Percentiles rank a stretch among this genome's conserved stretches.
phyloP scores from a whole-genome alignment of 345 rosid species.

The Nephelium lappaceum region DNA sequence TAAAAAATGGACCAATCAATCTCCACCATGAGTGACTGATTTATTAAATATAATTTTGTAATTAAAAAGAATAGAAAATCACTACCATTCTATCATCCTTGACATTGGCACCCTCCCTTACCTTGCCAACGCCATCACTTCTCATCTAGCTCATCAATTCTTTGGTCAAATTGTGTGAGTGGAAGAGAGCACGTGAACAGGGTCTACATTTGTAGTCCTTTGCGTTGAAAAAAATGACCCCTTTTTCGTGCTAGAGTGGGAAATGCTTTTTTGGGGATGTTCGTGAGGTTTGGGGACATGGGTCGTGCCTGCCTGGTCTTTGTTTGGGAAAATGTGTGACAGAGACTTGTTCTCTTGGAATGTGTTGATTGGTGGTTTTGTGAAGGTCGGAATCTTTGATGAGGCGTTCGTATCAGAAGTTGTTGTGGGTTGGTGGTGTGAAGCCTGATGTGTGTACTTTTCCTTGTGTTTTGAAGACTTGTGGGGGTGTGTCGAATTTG shows the following conservation, averaged over 20 bases:
- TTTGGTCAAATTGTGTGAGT: conserved; percentile 71
- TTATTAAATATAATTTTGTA: too few species aligned
- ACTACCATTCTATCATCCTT: too few species aligned
- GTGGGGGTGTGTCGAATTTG: conserved; percentile 72
- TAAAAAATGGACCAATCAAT: too few species aligned
- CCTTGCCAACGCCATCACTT: too few species aligned
- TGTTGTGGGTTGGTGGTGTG: conserved; percentile 78
- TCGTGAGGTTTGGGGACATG: conserved; percentile 81
- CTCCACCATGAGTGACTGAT: too few species aligned
- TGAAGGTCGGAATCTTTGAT: conserved; percentile 76
- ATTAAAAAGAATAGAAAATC: too few species aligned
- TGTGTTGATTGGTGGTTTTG: conserved; percentile 83
- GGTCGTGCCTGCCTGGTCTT: conserved; percentile 81
- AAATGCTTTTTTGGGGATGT: conserved; percentile 76
- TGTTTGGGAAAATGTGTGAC: conserved; percentile 78
- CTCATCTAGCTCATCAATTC: conserved; percentile 7
- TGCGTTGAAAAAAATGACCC: conserved; percentile 40
- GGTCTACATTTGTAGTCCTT: conserved; percentile 51
- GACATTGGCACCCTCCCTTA: too few species aligned
- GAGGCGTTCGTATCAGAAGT: conserved; percentile 89
- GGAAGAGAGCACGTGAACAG: conserved; percentile 59
- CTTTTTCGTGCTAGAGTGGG: conserved; percentile 66
- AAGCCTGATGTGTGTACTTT: conserved; percentile 89
- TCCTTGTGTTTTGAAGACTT: conserved; percentile 90
- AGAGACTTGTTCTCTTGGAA: conserved; percentile 96